Conservation (phyloP, 768 basidiomycete genomes). For the Favolaschia claudopus region DNA sequence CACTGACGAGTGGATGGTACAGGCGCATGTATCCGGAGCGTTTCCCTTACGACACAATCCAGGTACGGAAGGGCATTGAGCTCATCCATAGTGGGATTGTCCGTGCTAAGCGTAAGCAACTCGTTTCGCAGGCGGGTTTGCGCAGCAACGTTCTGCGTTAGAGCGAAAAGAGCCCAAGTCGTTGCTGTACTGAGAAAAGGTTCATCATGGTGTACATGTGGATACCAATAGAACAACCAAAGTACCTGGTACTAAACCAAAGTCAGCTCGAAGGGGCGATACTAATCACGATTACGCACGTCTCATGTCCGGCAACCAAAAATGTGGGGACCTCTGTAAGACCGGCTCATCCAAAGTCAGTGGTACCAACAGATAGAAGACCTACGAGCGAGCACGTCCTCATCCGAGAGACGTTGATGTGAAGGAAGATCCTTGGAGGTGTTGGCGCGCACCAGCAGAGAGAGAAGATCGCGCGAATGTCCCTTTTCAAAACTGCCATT, state of each 20-base stretch:
- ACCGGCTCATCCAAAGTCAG: background rate
- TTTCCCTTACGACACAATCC: constrained; percentile 57
- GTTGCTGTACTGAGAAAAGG: constrained; percentile 36
- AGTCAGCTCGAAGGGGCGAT: too few relatives aligned
- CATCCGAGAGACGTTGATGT: constrained; percentile 63
- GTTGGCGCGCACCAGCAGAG: constrained; percentile 69
- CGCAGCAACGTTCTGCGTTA: constrained; percentile 46
- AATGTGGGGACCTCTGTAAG: constrained; percentile 66
- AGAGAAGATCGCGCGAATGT: constrained; percentile 62
- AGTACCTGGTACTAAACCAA: constrained; percentile 14
- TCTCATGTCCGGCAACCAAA: constrained; percentile 67
- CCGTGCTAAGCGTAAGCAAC: constrained; percentile 44
- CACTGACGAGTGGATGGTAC: constrained; percentile 38
- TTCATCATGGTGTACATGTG: background rate
- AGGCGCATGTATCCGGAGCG: constrained; percentile 51
- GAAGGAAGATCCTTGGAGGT: constrained; percentile 66
- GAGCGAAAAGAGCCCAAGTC: constrained; percentile 55
- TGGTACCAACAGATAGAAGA: background rate
- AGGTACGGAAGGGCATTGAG: constrained; percentile 60
- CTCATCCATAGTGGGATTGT: constrained; percentile 61
- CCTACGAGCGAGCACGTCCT: constrained; percentile 66
- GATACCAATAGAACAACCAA: background rate
- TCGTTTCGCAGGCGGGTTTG: constrained; percentile 58
- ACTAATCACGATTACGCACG: too few relatives aligned
- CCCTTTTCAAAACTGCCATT: constrained; percentile 39